These are phyloP conservation scores for Hyaloraphidium curvatum DNA, from an alignment of 192 early-diverging fungal genomes.

Conservation along the genomic window DNA sequence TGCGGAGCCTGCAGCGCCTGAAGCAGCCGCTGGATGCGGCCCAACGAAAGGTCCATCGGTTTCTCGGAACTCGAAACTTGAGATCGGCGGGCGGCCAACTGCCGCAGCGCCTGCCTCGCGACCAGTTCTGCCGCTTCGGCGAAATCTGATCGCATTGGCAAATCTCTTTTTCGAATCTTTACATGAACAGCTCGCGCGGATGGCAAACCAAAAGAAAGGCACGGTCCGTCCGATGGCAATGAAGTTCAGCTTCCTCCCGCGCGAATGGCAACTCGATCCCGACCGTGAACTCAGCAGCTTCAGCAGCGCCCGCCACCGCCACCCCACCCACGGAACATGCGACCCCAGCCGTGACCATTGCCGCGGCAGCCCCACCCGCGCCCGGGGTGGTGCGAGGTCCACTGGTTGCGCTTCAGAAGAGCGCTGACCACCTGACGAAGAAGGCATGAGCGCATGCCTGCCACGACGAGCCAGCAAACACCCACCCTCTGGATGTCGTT, in stretches of 20 bases:
- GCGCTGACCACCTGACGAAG: too few species aligned
- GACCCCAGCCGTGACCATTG: too few species aligned
- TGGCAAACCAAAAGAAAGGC: constrained; percentile 31
- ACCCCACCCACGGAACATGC: too few species aligned
- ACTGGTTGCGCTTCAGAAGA: too few species aligned
- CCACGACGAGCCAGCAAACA: too few species aligned
- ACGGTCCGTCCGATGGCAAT: constrained; percentile 16
- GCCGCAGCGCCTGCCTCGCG: constrained; percentile 36
- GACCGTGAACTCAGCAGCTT: constrained; percentile 20
- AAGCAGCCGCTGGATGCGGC: constrained; percentile 31
- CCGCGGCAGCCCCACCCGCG: too few species aligned
- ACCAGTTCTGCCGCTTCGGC: constrained; percentile 66
- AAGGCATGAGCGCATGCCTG: too few species aligned
- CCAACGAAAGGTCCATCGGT: constrained; percentile 33
- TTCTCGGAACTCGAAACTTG: too few species aligned
- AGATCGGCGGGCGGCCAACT: too few species aligned
- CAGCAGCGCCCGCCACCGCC: constrained; percentile 18
- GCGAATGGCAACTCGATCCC: constrained; percentile 20
- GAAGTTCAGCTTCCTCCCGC: constrained; percentile 17
- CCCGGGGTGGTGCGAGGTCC: too few species aligned
- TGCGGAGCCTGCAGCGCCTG: constrained; percentile 26
- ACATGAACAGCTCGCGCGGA: constrained; percentile 50
- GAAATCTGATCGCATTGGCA: constrained; percentile 12
- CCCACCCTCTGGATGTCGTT: too few species aligned
- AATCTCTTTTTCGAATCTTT: not conserved